Percentiles rank a stretch among this genome's conserved stretches.
These are phyloP conservation scores for Parietichytrium sp. DNA, from an alignment of 108 stramenopile genomes.

Conservation along the genomic window DNA sequence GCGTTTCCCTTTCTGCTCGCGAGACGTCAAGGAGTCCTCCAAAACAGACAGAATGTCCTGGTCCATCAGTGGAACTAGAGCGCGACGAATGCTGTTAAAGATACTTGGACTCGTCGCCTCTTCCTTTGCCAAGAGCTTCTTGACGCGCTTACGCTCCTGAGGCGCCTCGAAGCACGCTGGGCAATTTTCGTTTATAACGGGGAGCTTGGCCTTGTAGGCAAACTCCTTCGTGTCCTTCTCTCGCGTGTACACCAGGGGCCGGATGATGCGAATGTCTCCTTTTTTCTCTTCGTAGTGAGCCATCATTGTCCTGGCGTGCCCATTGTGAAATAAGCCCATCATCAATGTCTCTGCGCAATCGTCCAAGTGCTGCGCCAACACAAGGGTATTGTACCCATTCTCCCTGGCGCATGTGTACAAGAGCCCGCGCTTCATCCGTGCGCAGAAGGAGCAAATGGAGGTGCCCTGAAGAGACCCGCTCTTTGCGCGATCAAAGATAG, in stretches of 20 bases:
- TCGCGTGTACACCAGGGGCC: conserved; percentile 88
- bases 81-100: conserved; percentile 50
- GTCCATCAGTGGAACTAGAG: conserved; percentile 59
- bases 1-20: no score
- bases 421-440: conserved; percentile 95
- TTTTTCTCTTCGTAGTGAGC: conserved; percentile 87
- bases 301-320: conserved; percentile 92
- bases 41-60: conserved; percentile 1
- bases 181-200: conserved; percentile 98
- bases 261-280: conserved; percentile 85
- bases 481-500: conserved; percentile 79
- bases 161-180: conserved; percentile 99
- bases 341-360: conserved; percentile 95
- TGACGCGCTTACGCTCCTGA: conserved; percentile 92
- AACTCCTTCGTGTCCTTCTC: conserved; percentile 89
- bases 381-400: conserved; percentile 88
- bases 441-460: conserved; percentile 91
- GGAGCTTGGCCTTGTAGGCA: conserved; percentile 75
- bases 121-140: conserved; percentile 85
- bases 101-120: conserved; percentile 67
- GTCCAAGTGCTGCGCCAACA: conserved; percentile 94
- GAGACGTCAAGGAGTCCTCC: no score
- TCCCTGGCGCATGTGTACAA: conserved; percentile 83
- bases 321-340: conserved; percentile 97
- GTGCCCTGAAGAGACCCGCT: conserved; percentile 80